Conservation (phyloP, 1,284 basidiomycete genomes). For the Cutaneotrichosporon cutaneum region DNA sequence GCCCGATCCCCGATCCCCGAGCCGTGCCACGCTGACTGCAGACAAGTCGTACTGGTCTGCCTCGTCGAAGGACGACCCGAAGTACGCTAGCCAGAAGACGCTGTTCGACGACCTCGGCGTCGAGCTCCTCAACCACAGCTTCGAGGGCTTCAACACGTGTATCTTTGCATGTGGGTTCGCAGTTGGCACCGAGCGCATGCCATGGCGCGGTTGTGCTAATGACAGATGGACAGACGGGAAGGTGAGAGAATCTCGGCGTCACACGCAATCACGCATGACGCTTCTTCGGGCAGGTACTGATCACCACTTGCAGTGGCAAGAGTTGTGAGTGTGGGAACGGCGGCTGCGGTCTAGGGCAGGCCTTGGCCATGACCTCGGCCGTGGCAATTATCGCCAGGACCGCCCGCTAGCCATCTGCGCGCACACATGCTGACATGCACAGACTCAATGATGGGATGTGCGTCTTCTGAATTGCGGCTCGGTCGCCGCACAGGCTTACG, state of each 20-base stretch:
- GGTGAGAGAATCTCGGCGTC: constrained; percentile 27
- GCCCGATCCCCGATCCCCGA: background rate
- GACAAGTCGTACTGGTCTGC: constrained; percentile 97
- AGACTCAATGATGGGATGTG: constrained; percentile 96
- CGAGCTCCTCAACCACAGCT: constrained; percentile 91
- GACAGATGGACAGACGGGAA: constrained; percentile 52
- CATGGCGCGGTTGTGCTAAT: constrained; percentile 17
- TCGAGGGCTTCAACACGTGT: constrained; percentile 96
- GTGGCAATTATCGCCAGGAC: background rate
- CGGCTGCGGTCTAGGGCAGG: background rate
- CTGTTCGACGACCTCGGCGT: constrained; percentile 92
- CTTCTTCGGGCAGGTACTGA: constrained; percentile 4
- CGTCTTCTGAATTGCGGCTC: constrained; percentile 51
- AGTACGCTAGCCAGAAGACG: constrained; percentile 88
- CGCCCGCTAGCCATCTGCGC: constrained; percentile 8
- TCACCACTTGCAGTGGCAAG: constrained; percentile 39
- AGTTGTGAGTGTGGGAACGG: constrained; percentile 39
- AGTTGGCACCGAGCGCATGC: background rate
- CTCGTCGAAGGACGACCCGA: constrained; percentile 77
- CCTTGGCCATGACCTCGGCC: background rate
- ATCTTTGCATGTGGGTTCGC: constrained; percentile 85
- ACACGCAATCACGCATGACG: background rate
- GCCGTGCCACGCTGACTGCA: constrained; percentile 17
- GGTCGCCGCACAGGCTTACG: constrained; percentile 13
- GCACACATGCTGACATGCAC: constrained; percentile 26